phyloP scores from a whole-genome alignment of 2,329 filamentous ascomycete genomes.

The Phaeophleospora eucalypticola region DNA sequence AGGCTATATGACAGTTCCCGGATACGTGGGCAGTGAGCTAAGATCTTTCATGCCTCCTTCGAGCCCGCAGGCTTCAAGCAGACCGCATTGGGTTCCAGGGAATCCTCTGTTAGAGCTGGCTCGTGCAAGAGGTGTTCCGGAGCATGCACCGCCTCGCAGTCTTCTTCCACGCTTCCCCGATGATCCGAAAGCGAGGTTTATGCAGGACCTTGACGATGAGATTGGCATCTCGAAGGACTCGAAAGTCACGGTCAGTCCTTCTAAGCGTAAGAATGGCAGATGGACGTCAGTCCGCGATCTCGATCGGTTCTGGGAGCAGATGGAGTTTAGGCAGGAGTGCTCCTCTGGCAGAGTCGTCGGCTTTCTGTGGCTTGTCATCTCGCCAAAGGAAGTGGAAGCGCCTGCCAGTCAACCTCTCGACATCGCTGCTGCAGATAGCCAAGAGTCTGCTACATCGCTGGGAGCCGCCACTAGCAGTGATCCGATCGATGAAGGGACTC shows the following conservation, averaged over 20 bases:
- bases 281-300: slow-evolving; percentile 83
- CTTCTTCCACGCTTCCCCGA: slow-evolving; percentile 88
- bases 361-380: slow-evolving; percentile 88
- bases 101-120: slow-evolving; percentile 71
- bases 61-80: slow-evolving; percentile 2
- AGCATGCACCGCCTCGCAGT: slow-evolving; percentile 66
- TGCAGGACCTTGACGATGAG: slow-evolving; percentile 85
- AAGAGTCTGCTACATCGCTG: slow-evolving; percentile 13
- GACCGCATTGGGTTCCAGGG: slow-evolving; percentile 53
- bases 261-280: slow-evolving; percentile 54
- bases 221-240: slow-evolving; percentile 29
- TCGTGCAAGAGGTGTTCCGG: slow-evolving; percentile 48
- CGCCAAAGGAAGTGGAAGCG: slow-evolving; percentile 41
- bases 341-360: slow-evolving; percentile 88
- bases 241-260: slow-evolving; percentile 32
- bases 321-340: slow-evolving; percentile 94
- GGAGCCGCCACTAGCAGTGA: slow-evolving; percentile 6
- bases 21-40: slow-evolving; percentile 76
- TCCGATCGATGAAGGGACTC: not conserved
- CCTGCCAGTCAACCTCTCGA: not conserved
- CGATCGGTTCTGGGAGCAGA: slow-evolving; percentile 97
- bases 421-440: slow-evolving; percentile 12
- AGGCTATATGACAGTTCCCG: slow-evolving; percentile 82
- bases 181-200: slow-evolving; percentile 87
- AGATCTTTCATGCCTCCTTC: slow-evolving; percentile 67